Conservation (phyloP, 2,329 filamentous ascomycete genomes). For the Colletotrichum orchidophilum region DNA sequence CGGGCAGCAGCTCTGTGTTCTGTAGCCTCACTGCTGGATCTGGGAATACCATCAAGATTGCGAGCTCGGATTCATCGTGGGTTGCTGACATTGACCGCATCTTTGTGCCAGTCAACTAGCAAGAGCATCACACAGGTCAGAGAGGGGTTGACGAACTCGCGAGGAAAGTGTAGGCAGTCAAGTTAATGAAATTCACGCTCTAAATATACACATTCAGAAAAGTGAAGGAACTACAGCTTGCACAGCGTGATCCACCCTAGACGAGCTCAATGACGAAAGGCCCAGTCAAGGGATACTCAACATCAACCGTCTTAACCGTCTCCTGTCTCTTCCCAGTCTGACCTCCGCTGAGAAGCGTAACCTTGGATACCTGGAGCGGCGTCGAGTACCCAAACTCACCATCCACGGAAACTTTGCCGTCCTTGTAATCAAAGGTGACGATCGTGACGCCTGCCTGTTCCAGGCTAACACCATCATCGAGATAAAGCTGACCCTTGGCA, state of each 20-base stretch:
- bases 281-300: slow-evolving; percentile 37
- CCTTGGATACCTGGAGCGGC: slow-evolving; percentile 53
- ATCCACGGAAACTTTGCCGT: slow-evolving; percentile 58
- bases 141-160: not conserved
- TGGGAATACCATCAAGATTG: slow-evolving; percentile 59
- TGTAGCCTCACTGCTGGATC: slow-evolving; percentile 57
- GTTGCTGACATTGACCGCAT: slow-evolving; percentile 64
- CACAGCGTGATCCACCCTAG: not conserved
- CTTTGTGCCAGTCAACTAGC: slow-evolving; percentile 55
- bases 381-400: slow-evolving; percentile 65
- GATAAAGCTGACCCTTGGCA: slow-evolving; percentile 74
- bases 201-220: not conserved
- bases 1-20: slow-evolving; percentile 57
- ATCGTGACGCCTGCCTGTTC: slow-evolving; percentile 65
- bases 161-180: not conserved
- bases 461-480: slow-evolving; percentile 79
- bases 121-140: not conserved
- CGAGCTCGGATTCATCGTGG: slow-evolving; percentile 47
- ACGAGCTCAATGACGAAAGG: slow-evolving; percentile 26
- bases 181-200: not conserved
- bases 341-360: slow-evolving; percentile 55
- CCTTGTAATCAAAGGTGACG: slow-evolving; percentile 68
- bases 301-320: slow-evolving; percentile 33
- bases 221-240: not conserved
- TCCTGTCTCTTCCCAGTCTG: slow-evolving; percentile 16